Conservation (phyloP, 805 yeast genomes). For the Yamadazyma olivae region DNA sequence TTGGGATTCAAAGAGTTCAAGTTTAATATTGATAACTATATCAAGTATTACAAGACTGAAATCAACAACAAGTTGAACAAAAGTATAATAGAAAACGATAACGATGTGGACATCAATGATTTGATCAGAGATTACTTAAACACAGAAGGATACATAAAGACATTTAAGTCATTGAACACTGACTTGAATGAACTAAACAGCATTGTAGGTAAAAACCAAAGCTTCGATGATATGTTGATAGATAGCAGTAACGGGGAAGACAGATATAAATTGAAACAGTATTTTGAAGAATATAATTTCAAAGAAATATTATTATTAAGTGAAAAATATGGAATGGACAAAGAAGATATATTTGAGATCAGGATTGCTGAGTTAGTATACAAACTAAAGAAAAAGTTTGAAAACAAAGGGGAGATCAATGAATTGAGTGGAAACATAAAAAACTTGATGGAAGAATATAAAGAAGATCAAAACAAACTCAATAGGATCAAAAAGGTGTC, state of each 20-base stretch:
- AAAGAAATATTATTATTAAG: conserved; percentile 21
- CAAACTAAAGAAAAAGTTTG: conserved; percentile 19
- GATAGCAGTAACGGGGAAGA: conserved; percentile 21
- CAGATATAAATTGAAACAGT: conserved; percentile 22
- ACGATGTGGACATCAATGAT: conserved; percentile 26
- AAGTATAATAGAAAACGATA: conserved; percentile 18
- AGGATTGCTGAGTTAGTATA: conserved; percentile 21
- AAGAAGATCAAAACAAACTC: neutral
- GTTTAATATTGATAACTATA: conserved; percentile 58
- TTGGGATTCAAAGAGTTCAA: conserved; percentile 56
- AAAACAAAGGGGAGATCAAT: conserved; percentile 9
- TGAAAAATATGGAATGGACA: conserved; percentile 13
- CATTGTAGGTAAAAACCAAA: neutral
- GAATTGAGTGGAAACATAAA: conserved; percentile 8
- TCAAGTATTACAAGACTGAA: conserved; percentile 41
- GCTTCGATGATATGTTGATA: conserved; percentile 2
- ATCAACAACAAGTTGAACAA: conserved; percentile 18
- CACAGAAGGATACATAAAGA: conserved; percentile 37
- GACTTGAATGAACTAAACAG: conserved; percentile 25
- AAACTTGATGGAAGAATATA: conserved; percentile 17
- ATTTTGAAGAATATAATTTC: conserved; percentile 20
- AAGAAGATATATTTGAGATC: conserved; percentile 21
- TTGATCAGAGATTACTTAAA: conserved; percentile 37
- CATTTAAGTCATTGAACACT: conserved; percentile 29
- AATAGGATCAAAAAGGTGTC: conserved; percentile 19